These are phyloP conservation scores for Agaricus subrufescens DNA, from an alignment of 768 basidiomycete species.

Conservation along the genomic window DNA sequence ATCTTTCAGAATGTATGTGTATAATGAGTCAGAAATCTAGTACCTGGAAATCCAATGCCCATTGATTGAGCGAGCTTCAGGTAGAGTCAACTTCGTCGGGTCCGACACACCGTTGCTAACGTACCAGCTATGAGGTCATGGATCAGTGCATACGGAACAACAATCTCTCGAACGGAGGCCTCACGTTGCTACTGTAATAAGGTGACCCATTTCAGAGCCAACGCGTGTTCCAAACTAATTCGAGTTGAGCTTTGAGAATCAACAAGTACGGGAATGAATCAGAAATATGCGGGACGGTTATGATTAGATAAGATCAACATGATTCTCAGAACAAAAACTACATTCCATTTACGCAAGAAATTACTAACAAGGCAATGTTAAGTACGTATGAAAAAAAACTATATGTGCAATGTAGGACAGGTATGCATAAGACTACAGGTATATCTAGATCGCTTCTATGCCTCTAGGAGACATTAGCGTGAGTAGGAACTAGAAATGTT, in stretches of 20 bases:
- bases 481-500: constrained; percentile 27
- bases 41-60: constrained; percentile 94
- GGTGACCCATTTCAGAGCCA: constrained; percentile 58
- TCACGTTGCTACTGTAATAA: constrained; percentile 87
- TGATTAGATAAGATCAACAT: no score
- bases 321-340: no score
- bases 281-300: neutral
- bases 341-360: neutral
- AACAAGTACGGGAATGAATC: neutral
- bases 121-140: constrained; percentile 22
- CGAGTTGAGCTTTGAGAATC: neutral
- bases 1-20: neutral
- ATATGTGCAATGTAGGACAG: constrained; percentile 4
- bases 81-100: neutral
- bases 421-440: constrained; percentile 7
- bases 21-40: constrained; percentile 6
- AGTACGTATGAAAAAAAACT: neutral
- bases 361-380: neutral
- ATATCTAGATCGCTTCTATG: constrained; percentile 12
- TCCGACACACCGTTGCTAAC: neutral
- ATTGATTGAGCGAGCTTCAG: constrained; percentile 87
- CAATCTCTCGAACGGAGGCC: constrained; percentile 15
- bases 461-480: constrained; percentile 20
- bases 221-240: neutral
- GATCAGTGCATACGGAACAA: constrained; percentile 1